phyloP scores from a whole-genome alignment of 352 stramenopile genomes.

The Phytophthora ohioensis region DNA sequence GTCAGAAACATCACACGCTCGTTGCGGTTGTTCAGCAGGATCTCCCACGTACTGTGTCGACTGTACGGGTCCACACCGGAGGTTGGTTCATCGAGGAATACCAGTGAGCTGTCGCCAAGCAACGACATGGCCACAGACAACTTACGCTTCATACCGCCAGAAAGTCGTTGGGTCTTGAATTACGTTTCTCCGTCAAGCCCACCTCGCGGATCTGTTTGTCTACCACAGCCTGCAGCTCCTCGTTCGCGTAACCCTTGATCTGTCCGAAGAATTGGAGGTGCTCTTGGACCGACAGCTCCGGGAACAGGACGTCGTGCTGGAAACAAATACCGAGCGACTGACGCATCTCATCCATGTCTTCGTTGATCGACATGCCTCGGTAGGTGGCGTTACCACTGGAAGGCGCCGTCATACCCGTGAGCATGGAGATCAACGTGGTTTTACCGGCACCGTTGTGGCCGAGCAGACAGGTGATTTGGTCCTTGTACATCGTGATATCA shows the following conservation, averaged over 20 bases:
- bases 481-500: conserved; percentile 79
- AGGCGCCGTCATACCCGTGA: conserved; percentile 65
- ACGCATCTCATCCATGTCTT: conserved; percentile 82
- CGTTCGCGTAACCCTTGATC: conserved; percentile 59
- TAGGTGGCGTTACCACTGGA: conserved; percentile 65
- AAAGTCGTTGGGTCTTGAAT: conserved; percentile 63
- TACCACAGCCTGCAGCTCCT: conserved; percentile 40
- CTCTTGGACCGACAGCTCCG: conserved; percentile 73
- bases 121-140: conserved; percentile 89
- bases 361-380: conserved; percentile 66
- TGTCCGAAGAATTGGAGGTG: conserved; percentile 72
- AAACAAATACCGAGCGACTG: conserved; percentile 78
- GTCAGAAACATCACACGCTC: conserved; percentile 85
- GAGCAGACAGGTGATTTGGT: conserved; percentile 81
- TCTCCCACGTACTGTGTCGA: conserved; percentile 91
- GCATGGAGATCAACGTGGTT: conserved; percentile 82
- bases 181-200: conserved; percentile 61
- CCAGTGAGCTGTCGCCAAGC: conserved; percentile 82
- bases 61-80: conserved; percentile 96
- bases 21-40: conserved; percentile 65
- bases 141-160: conserved; percentile 91
- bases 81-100: conserved; percentile 93
- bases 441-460: conserved; percentile 86
- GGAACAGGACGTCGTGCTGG: conserved; percentile 82
- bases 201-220: conserved; percentile 57